Conservation (phyloP, 257 asterid species). For the Lantana camara region DNA sequence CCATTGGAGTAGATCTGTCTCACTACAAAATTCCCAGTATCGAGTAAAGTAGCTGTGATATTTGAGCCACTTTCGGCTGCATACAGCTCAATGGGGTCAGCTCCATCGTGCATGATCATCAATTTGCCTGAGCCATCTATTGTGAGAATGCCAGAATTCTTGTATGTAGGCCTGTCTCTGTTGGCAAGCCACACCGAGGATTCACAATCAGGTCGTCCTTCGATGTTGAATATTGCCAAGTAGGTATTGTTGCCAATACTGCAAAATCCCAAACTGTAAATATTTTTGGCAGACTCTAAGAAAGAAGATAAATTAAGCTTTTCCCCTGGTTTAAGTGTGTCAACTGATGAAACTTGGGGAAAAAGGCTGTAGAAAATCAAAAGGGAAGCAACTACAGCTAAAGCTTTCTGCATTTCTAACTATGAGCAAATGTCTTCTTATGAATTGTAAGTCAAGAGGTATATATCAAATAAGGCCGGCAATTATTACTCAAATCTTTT, state of each 20-base stretch:
- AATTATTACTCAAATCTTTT: no score
- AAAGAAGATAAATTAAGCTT: slow-evolving; percentile 24
- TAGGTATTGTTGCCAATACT: background rate
- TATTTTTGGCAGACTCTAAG: slow-evolving; percentile 26
- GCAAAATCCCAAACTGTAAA: slow-evolving; percentile 38
- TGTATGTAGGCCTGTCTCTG: background rate
- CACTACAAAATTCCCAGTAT: no score
- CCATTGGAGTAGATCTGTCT: no score
- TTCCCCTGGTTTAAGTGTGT: slow-evolving; percentile 33
- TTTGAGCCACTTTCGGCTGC: no score
- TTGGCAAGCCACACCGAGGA: no score
- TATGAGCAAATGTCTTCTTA: no score
- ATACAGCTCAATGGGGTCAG: background rate
- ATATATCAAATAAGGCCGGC: background rate
- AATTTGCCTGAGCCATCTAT: slow-evolving; percentile 26
- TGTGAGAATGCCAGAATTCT: slow-evolving; percentile 18
- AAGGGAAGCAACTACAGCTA: background rate
- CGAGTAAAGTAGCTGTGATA: no score
- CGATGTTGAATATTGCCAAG: no score
- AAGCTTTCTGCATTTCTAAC: background rate
- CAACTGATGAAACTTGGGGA: slow-evolving; percentile 9
- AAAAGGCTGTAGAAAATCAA: background rate
- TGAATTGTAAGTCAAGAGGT: no score
- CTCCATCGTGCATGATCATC: slow-evolving; percentile 1
- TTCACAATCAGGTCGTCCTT: no score